A percentile compares a stretch with the other conserved stretches of the same genome.
Conservation (phyloP, 345 rosid species). For the Corchorus olitorius region DNA sequence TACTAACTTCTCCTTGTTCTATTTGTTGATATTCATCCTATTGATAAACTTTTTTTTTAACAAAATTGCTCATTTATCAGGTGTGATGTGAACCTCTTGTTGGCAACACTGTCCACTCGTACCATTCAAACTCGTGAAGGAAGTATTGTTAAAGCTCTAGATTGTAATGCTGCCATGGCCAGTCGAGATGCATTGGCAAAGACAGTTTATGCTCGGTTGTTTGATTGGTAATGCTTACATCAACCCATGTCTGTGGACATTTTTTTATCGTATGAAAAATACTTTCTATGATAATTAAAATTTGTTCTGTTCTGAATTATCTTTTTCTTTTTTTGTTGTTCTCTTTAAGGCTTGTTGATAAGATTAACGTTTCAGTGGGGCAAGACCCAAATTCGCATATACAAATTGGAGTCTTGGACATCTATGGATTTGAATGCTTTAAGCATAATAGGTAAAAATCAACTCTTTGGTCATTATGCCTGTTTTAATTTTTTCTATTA, state of each 20-base stretch:
- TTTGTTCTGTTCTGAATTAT: constrained; percentile 19
- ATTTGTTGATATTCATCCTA: constrained; percentile 1
- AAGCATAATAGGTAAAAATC: constrained; percentile 70
- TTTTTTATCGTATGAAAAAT: constrained; percentile 1
- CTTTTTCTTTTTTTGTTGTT: constrained; percentile 20
- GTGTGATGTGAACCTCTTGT: constrained; percentile 80
- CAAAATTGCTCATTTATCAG: constrained; percentile 42
- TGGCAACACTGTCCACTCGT: constrained; percentile 82
- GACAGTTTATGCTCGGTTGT: constrained; percentile 88
- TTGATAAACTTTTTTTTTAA: neutral
- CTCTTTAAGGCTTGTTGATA: constrained; percentile 82
- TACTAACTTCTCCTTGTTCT: neutral
- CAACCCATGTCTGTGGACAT: constrained; percentile 7
- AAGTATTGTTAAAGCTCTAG: constrained; percentile 82
- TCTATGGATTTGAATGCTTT: constrained; percentile 98
- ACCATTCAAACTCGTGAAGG: constrained; percentile 98
- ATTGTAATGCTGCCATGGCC: constrained; percentile 88
- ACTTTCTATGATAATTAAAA: constrained; percentile 10
- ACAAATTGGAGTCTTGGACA: constrained; percentile 94
- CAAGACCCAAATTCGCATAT: constrained; percentile 73
- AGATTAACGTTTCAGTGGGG: constrained; percentile 89
- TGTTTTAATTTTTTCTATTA: neutral
- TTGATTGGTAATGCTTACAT: constrained; percentile 76
- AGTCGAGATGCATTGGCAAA: constrained; percentile 97
- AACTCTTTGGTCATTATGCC: neutral